Evolutionary conservation across 257 asterid species (phyloP).

Genomic region (Solanum tacnaense): DNA sequence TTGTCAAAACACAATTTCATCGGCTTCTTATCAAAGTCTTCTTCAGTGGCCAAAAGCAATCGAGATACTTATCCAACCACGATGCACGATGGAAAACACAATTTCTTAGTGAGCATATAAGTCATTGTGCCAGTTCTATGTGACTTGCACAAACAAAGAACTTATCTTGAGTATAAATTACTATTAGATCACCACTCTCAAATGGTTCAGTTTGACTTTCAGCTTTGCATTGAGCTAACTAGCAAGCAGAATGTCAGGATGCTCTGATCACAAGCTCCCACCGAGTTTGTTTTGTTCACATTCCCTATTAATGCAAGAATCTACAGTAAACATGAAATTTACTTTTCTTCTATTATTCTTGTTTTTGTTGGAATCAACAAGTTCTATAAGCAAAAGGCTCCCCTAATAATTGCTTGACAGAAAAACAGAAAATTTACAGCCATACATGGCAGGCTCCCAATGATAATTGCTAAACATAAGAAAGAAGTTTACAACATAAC

Average conservation of each 20-base stretch:
- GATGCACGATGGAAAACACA: neutral
- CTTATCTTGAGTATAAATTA: neutral
- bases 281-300: neutral
- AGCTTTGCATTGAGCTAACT: neutral
- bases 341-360: neutral
- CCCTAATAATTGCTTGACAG: neutral
- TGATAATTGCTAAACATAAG: neutral
- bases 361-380: neutral
- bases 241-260: neutral
- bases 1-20: neutral
- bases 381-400: neutral
- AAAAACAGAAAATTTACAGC: neutral
- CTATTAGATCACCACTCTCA: neutral
- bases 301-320: neutral
- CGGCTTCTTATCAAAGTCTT: neutral
- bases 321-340: neutral
- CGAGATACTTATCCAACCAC: neutral
- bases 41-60: neutral
- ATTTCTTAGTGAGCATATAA: neutral
- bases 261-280: neutral
- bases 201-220: neutral
- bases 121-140: neutral
- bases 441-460: neutral
- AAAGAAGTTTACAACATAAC: neutral
- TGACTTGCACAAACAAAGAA: neutral